Base-by-base conservation (phyloP, 2,329 filamentous ascomycete species). In the Aureobasidium sp. region DNA sequence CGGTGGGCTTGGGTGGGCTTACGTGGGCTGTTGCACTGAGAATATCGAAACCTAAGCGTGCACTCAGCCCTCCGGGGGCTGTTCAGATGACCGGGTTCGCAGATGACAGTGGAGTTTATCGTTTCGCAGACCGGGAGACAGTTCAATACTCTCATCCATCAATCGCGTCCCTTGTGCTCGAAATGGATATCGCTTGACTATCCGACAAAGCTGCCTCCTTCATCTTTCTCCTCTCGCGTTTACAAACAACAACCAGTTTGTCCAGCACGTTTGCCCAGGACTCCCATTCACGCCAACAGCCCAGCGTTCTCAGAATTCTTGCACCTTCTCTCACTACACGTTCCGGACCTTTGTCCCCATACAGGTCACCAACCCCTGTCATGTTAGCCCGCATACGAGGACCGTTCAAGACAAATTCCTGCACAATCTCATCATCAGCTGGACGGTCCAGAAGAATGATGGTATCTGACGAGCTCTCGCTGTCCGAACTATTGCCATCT, bases 391-490 rank as follows among this genome's bases (percentile, higher is more conserved):
- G 74, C 77, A 85, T 82, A 3, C 66, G 71, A 34, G 77, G 71
- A 0, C 82, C 82, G 16, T 76, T 72, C 11, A 77, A 73, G 0
- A 85, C 80, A 67, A 81, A 85, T 1, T 79, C 69, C 65, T 85
- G 82, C 1, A 83, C 81, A 53, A 84, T 74, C 65, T 84, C 82
- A 67, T 85, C 83, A 64, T 84, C 81, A 2, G 77, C 77, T 0
- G 82, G 82, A 10, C 81, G 74, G 61, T 85, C 83, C 0, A 85
- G 71, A 29, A 54, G 27, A 5, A 54, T 54, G 37, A 54, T 54
- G 3, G 36, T 54, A 13, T 54, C 50, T 15, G 50, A 54, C 2
- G 37, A 41, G 21, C 37, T 42, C 13, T 54, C 50, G 37, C 50
- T 54, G 8, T 54, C 50, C 8, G 50, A 54, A 13, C 37, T 54